Evolutionary conservation across 805 yeast species (phyloP).

Genomic region (Candida nonsorbophila): DNA sequence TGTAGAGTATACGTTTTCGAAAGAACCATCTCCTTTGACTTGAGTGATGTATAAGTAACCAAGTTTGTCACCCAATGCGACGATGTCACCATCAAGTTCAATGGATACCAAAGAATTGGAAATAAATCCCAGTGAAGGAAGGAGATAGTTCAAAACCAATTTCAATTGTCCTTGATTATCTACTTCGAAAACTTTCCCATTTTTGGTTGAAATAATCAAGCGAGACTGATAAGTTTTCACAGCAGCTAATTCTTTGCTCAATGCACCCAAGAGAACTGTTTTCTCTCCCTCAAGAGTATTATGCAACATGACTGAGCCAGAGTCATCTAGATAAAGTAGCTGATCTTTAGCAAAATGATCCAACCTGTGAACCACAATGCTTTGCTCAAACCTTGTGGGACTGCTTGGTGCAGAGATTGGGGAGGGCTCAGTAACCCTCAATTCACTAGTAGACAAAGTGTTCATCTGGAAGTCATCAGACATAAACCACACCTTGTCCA

Average conservation of each 20-base stretch:
- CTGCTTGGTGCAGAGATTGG: conserved; percentile 1
- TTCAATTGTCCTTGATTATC: conserved; percentile 5
- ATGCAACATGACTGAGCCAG: conserved; percentile 30
- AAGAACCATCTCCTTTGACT: conserved; percentile 8
- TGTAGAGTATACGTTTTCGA: conserved; percentile 13
- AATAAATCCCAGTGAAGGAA: conserved; percentile 26
- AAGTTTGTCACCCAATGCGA: conserved; percentile 45
- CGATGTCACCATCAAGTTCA: conserved; percentile 24
- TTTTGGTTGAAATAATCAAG: conserved; percentile 36
- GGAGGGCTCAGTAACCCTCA: conserved; percentile 6
- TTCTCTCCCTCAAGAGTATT: conserved; percentile 10
- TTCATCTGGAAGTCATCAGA: conserved; percentile 7
- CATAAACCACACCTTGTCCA: conserved; percentile 22
- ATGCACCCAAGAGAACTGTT: conserved; percentile 24
- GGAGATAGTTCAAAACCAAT: conserved; percentile 8
- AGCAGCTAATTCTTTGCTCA: conserved; percentile 35
- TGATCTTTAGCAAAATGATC: conserved; percentile 14
- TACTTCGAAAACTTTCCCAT: too few species aligned
- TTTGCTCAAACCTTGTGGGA: conserved; percentile 17
- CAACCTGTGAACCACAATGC: conserved; percentile 21
- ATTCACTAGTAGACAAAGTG: conserved; percentile 7
- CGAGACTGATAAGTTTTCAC: conserved; percentile 25
- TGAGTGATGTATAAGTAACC: conserved; percentile 34
- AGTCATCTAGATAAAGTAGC: conserved; percentile 27
- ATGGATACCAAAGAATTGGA: conserved; percentile 38